Conservation (phyloP, 192 early-diverging fungal species). For the Linnemannia elongata region DNA sequence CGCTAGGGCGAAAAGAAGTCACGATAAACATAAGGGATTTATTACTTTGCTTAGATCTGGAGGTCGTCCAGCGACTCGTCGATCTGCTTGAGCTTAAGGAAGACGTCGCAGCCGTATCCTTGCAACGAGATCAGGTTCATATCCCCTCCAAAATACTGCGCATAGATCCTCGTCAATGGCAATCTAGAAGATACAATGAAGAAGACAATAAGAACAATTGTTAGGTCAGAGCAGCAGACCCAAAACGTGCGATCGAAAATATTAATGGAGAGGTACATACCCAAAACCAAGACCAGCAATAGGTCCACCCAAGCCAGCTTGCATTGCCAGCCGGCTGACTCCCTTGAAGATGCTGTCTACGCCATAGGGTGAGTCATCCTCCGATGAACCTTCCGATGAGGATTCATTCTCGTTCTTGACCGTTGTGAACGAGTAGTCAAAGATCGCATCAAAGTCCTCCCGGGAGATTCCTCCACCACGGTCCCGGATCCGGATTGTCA, state of each 20-base stretch:
- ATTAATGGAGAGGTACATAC: background rate
- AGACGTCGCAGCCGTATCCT: conserved; percentile 94
- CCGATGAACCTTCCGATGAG: conserved; percentile 25
- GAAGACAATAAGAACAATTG: background rate
- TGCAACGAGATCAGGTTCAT: conserved; percentile 86
- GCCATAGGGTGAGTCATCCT: conserved; percentile 42
- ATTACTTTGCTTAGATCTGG: conserved; percentile 58
- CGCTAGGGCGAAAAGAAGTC: background rate
- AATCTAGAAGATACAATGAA: conserved; percentile 74
- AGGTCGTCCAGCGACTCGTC: conserved; percentile 68
- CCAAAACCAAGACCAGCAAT: conserved; percentile 81
- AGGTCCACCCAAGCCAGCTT: conserved; percentile 92
- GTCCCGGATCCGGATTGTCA: conserved; percentile 90
- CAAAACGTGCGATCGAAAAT: background rate
- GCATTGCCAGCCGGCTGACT: conserved; percentile 84
- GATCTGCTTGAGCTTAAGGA: conserved; percentile 90
- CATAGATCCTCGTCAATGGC: conserved; percentile 89
- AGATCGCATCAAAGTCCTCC: conserved; percentile 81
- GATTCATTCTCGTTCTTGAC: conserved; percentile 73
- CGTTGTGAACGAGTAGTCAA: conserved; percentile 96
- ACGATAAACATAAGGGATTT: background rate
- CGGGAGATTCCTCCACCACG: conserved; percentile 91
- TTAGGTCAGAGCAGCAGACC: background rate
- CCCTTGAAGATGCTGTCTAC: conserved; percentile 75
- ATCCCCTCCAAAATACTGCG: conserved; percentile 94